A percentile compares a stretch with the other conserved stretches of the same genome.
Conservation (phyloP, 208 protist genomes). For the Giardia duodenalis region DNA sequence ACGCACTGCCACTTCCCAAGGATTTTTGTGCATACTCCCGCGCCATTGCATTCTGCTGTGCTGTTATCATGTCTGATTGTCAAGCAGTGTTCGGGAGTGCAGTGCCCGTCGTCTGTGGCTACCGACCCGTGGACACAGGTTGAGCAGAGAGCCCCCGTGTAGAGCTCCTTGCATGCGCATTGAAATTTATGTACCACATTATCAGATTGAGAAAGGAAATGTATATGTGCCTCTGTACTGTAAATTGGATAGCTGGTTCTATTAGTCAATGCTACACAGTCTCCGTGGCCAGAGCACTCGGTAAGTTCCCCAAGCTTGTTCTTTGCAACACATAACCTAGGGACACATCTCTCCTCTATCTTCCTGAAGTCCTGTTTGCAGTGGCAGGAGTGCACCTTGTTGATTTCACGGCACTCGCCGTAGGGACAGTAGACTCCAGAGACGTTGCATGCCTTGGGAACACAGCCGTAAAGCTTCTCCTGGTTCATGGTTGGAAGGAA, state of each 20-base stretch:
- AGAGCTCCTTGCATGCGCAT: too few relatives aligned
- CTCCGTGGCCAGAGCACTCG: not conserved
- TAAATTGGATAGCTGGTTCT: too few relatives aligned
- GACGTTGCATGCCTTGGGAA: not conserved
- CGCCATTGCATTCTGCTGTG: not conserved
- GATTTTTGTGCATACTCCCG: not conserved
- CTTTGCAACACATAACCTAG: not conserved
- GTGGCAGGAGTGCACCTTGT: not conserved
- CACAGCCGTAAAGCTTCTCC: not conserved
- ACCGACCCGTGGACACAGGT: too few relatives aligned
- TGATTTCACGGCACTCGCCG: not conserved
- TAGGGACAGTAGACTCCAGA: not conserved
- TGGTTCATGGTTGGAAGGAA: not conserved
- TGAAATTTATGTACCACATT: too few relatives aligned
- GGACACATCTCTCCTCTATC: not conserved
- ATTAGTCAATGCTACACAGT: too few relatives aligned
- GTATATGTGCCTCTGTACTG: too few relatives aligned
- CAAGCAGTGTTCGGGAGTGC: too few relatives aligned
- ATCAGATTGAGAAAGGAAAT: too few relatives aligned
- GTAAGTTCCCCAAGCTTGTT: too few relatives aligned
- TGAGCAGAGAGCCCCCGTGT: too few relatives aligned
- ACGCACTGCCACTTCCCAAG: not conserved
- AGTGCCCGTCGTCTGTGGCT: too few relatives aligned
- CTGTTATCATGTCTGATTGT: too few relatives aligned
- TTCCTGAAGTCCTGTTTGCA: not conserved